Evolutionary conservation across 2,329 filamentous ascomycete species (phyloP).

Genomic region (Apiospora aurea): DNA sequence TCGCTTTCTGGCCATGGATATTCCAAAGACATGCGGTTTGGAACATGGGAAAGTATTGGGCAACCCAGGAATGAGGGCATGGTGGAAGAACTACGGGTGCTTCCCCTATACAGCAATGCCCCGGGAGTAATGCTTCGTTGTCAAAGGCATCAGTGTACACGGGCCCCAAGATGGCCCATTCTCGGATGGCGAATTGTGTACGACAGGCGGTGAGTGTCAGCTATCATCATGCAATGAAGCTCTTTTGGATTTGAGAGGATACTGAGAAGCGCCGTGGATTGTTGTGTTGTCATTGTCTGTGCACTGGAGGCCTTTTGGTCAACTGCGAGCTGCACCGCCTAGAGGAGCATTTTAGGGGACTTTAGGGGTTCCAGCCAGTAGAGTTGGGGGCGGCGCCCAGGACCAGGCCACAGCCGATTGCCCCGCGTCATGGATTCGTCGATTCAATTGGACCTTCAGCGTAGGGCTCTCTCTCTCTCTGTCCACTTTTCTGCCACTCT

Average conservation of each 20-base stretch:
- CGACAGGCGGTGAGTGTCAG: neutral
- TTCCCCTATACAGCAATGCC: too few relatives aligned
- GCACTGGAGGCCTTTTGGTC: neutral
- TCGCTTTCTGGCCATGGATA: too few relatives aligned
- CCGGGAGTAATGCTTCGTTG: too few relatives aligned
- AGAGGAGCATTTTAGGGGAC: neutral
- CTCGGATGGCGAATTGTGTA: neutral
- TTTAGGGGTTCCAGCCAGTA: neutral
- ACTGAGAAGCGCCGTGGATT: neutral
- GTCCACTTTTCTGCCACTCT: neutral
- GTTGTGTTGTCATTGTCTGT: neutral
- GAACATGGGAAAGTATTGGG: too few relatives aligned
- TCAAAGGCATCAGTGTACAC: neutral
- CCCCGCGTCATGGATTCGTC: constrained; percentile 8
- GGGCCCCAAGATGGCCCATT: neutral
- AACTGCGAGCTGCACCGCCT: neutral
- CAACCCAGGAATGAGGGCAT: too few relatives aligned
- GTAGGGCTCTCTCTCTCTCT: neutral
- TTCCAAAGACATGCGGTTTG: too few relatives aligned
- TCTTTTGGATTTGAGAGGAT: neutral
- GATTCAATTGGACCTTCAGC: neutral
- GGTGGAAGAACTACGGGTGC: too few relatives aligned
- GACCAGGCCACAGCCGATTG: constrained; percentile 3
- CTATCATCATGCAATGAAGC: neutral
- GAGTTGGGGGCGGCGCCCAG: neutral